Conservation (phyloP, 495 filamentous ascomycete species). For the Trypethelium eluteriae region DNA sequence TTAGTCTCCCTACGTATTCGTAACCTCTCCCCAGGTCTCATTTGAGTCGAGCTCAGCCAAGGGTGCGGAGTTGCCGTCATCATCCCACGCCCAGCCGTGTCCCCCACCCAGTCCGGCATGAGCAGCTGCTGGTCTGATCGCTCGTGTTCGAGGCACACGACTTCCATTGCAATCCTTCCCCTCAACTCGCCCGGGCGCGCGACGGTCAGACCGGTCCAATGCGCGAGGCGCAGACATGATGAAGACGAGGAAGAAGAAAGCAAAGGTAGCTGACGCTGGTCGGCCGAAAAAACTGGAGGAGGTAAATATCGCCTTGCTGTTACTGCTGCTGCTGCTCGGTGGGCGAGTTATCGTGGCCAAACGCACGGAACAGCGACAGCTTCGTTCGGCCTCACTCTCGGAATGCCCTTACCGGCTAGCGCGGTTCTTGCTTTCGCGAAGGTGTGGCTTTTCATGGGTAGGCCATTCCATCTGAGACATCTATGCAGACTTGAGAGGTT, state of each 20-base stretch:
- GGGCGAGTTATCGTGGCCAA: not conserved
- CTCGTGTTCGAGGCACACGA: not conserved
- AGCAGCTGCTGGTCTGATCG: not conserved
- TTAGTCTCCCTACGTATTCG: no score
- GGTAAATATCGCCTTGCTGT: not conserved
- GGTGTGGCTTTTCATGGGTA: no score
- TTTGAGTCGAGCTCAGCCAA: not conserved
- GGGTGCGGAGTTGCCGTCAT: conserved; percentile 4
- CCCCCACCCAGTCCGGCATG: not conserved
- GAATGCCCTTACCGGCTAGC: not conserved
- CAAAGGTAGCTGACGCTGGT: conserved; percentile 1
- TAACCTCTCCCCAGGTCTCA: not conserved
- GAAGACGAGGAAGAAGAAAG: not conserved
- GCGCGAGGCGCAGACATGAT: not conserved
- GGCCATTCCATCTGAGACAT: no score
- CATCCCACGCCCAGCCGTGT: not conserved
- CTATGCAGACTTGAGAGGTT: no score
- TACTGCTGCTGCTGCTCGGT: not conserved
- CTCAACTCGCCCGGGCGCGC: not conserved
- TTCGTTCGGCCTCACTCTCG: not conserved
- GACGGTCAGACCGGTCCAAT: not conserved
- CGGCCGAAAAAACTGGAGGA: not conserved
- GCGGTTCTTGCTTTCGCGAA: not conserved
- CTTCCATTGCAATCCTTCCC: not conserved
- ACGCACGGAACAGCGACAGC: not conserved